Evolutionary conservation across 495 filamentous ascomycete species (phyloP), one percentile per base, ranked within the genome.

Genomic region (Penicillium desertorum): DNA sequence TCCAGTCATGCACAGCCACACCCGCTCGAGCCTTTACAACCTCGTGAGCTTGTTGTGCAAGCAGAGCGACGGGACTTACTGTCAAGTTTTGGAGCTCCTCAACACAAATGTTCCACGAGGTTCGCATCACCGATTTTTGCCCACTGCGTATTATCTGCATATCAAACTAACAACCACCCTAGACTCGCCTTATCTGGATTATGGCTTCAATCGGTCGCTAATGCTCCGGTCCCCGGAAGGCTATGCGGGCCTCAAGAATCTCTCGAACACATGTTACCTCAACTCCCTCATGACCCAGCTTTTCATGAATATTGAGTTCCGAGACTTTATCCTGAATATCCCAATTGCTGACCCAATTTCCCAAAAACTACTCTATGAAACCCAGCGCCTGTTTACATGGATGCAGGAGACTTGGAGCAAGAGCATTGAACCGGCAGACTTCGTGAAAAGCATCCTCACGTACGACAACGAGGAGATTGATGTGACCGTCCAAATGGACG

Each of bases 231-330:
- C 90, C 1, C 69, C 82, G 14, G 87, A 86, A 42, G 90, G 90
- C 25, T 93, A 95, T 64, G 85, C 89, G 17, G 94, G 94, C 3
- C 71, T 99, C 3, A 81, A 77, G 56, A 99, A 99, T 65, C 81
- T 98, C 3, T 93, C 92, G 5, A 96, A 96, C 66, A 98, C 94
- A 7, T 99, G 94, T 75, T 99, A 99, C 67, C 79, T 98, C 70
- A 98, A 98, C 72, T 98, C 94, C 0, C 79, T 99, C 5, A 83
- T 98, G 58, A 94, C 91, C 2, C 95, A 98, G 66, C 85, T 99
- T 1, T 99, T 95, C 77, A 97, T 97, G 92, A 98, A 99, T 65
- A 71, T 89, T 36, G 81, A 83, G 25, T 97, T 99, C 62, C 85
- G 94, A 12, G 81, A 84, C 34, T 96, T 97, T 71, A 89, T 98